These are phyloP conservation scores for Leucocoprinus birnbaumii DNA, from an alignment of 768 basidiomycete species.

Conservation along the genomic window DNA sequence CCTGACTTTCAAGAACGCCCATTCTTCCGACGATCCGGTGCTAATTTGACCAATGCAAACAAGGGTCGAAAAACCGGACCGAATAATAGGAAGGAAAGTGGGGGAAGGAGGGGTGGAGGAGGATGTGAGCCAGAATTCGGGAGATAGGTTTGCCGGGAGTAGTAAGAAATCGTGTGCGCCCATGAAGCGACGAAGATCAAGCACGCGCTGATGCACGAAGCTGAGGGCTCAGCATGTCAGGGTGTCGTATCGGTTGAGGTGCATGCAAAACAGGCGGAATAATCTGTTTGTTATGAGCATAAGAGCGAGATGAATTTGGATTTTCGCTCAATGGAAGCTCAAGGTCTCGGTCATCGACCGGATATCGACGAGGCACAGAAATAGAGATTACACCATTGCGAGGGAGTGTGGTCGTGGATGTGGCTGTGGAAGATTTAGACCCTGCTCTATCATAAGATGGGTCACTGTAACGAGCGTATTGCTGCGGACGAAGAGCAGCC, in stretches of 20 bases:
- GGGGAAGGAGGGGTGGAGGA: background rate
- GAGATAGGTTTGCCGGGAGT: background rate
- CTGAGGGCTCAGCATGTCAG: slow-evolving; percentile 8
- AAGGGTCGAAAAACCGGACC: background rate
- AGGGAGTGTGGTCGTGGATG: background rate
- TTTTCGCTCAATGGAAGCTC: background rate
- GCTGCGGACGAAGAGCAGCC: slow-evolving; percentile 3
- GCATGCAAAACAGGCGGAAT: background rate
- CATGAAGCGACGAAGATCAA: background rate
- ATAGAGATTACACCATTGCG: background rate
- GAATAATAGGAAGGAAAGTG: background rate
- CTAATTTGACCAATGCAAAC: background rate
- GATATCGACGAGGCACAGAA: slow-evolving; percentile 9
- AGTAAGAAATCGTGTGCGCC: background rate
- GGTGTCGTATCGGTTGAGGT: background rate
- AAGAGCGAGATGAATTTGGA: background rate
- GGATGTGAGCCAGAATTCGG: background rate
- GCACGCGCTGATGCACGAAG: slow-evolving; percentile 12
- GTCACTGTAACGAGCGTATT: background rate
- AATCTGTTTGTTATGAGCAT: background rate
- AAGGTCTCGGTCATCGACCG: background rate
- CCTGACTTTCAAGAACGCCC: background rate
- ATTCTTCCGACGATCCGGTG: background rate
- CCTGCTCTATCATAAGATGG: background rate
- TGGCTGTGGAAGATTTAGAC: background rate